Evolutionary conservation across 768 basidiomycete species (phyloP).

Genomic region (Rhodocollybia butyracea): DNA sequence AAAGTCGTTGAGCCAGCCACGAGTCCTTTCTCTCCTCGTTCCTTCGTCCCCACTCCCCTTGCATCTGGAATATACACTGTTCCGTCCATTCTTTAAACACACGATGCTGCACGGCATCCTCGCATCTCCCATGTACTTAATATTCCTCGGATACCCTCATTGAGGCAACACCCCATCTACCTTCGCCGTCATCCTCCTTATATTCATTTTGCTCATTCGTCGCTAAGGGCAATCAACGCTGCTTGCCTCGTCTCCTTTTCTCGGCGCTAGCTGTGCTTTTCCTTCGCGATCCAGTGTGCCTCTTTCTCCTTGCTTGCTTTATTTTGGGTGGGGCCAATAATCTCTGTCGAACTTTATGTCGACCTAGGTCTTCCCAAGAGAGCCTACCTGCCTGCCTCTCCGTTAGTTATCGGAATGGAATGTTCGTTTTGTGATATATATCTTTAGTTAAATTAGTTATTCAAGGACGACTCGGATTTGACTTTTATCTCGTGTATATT

Average conservation of each 20-base stretch:
- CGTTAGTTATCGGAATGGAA: too few relatives aligned
- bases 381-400: too few relatives aligned
- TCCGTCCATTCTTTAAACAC: slow-evolving; percentile 1
- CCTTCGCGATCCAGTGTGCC: neutral
- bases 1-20: neutral
- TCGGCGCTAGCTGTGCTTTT: neutral
- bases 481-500: too few relatives aligned
- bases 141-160: slow-evolving; percentile 1
- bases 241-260: neutral
- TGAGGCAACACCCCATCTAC: neutral
- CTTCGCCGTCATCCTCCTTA: neutral
- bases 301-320: neutral
- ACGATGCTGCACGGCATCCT: neutral
- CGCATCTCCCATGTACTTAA: neutral
- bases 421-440: too few relatives aligned
- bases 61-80: slow-evolving; percentile 1
- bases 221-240: neutral
- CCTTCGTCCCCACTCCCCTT: neutral
- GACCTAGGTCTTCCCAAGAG: too few relatives aligned
- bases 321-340: too few relatives aligned
- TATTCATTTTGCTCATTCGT: neutral
- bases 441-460: too few relatives aligned
- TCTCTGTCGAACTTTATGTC: too few relatives aligned
- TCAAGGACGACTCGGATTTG: too few relatives aligned
- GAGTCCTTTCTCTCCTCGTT: neutral